Conservation (phyloP, 1,284 basidiomycete species). For the Moniliella sp. region DNA sequence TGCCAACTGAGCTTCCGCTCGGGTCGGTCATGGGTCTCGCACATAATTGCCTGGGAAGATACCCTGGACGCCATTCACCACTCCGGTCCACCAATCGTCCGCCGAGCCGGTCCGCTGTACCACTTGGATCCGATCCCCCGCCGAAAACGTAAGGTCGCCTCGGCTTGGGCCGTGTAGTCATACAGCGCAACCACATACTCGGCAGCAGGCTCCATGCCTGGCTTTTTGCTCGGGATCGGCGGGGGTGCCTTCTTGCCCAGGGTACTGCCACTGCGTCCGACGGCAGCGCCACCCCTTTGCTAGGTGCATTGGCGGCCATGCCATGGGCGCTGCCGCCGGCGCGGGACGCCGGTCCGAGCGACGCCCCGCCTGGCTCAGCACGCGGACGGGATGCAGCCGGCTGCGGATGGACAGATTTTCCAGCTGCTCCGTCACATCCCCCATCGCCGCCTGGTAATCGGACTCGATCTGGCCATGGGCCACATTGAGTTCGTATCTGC, state of each 20-base stretch:
- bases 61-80: conserved; percentile 59
- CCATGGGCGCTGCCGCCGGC: too few relatives aligned
- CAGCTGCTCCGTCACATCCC: conserved; percentile 49
- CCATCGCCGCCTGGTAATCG: conserved; percentile 57
- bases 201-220: conserved; percentile 39
- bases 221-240: conserved; percentile 61
- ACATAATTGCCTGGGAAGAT: conserved; percentile 50
- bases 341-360: too few relatives aligned
- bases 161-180: conserved; percentile 71
- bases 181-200: conserved; percentile 80
- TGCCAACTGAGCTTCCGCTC: too few relatives aligned
- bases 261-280: too few relatives aligned
- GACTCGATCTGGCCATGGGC: conserved; percentile 46
- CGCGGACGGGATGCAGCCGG: conserved; percentile 12
- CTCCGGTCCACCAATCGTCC: conserved; percentile 97
- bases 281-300: too few relatives aligned
- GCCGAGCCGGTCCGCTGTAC: conserved; percentile 59
- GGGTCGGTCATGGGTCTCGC: background rate
- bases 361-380: too few relatives aligned
- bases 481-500: conserved; percentile 54
- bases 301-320: too few relatives aligned
- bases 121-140: conserved; percentile 82
- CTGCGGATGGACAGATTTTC: conserved; percentile 21
- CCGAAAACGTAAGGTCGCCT: conserved; percentile 76
- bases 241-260: too few relatives aligned